Conservation (phyloP, 257 asterid genomes). For the Penstemon barbatus region DNA sequence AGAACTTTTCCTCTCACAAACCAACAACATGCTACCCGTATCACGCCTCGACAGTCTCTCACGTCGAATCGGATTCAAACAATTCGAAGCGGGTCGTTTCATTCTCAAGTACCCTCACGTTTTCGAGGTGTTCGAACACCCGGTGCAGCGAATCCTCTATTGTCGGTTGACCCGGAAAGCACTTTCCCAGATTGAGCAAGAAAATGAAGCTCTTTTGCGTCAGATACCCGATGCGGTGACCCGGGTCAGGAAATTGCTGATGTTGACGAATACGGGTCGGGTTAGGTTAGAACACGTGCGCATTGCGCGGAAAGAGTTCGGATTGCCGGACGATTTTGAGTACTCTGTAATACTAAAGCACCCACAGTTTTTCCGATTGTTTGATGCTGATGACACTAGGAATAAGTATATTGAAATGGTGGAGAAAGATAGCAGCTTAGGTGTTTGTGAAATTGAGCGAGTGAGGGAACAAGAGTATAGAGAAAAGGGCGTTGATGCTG, state of each 20-base stretch:
- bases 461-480: slow-evolving; percentile 74
- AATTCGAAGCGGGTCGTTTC: slow-evolving; percentile 67
- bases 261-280: slow-evolving; percentile 74
- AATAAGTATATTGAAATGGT: slow-evolving; percentile 73
- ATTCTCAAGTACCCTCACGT: slow-evolving; percentile 82
- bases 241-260: slow-evolving; percentile 61
- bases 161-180: slow-evolving; percentile 69
- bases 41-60: slow-evolving; percentile 66
- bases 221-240: slow-evolving; percentile 65
- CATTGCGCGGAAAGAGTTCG: slow-evolving; percentile 73
- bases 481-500: slow-evolving; percentile 71
- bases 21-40: slow-evolving; percentile 56
- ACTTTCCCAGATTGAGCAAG: slow-evolving; percentile 60
- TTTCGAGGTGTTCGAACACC: slow-evolving; percentile 89
- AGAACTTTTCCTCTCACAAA: slow-evolving; percentile 63
- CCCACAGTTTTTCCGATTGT: slow-evolving; percentile 65
- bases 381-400: slow-evolving; percentile 84
- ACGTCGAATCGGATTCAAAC: slow-evolving; percentile 72
- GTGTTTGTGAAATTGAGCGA: slow-evolving; percentile 67
- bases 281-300: slow-evolving; percentile 77
- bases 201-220: slow-evolving; percentile 57
- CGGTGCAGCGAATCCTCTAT: slow-evolving; percentile 78
- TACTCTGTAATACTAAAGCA: slow-evolving; percentile 64
- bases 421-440: slow-evolving; percentile 50
- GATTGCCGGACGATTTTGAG: slow-evolving; percentile 87